These are phyloP conservation scores for Sarocladium oryzae DNA, from an alignment of 2,329 filamentous ascomycete genomes.

Conservation along the genomic window DNA sequence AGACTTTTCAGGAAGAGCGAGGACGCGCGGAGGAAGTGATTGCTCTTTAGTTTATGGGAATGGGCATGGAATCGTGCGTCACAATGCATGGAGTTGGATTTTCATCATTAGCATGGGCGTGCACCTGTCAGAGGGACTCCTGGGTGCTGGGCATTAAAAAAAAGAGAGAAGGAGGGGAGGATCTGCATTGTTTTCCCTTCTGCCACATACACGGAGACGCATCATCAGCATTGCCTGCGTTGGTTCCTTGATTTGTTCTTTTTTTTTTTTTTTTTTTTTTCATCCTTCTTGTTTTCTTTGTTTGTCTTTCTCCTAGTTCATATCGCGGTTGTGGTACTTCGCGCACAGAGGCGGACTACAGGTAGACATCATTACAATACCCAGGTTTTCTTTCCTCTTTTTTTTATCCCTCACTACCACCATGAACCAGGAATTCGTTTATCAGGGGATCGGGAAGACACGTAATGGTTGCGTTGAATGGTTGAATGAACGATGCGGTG, in stretches of 20 bases:
- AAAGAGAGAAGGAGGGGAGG: background rate
- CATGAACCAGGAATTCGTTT: no score
- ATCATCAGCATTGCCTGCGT: background rate
- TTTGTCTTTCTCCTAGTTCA: background rate
- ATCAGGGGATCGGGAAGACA: no score
- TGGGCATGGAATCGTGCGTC: background rate
- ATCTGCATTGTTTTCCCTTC: background rate
- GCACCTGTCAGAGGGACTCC: background rate
- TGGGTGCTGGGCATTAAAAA: background rate
- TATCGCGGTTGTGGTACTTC: constrained; percentile 1
- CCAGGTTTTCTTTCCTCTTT: constrained; percentile 2
- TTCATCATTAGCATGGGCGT: background rate
- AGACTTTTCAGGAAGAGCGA: constrained; percentile 55
- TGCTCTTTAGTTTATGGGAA: background rate
- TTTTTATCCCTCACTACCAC: no score
- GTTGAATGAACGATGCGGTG: no score
- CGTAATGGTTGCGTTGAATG: no score
- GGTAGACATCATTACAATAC: constrained; percentile 7
- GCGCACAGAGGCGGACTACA: constrained; percentile 5
- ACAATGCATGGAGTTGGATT: constrained; percentile 5
- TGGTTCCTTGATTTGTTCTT: background rate
- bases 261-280: background rate
- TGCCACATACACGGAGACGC: background rate
- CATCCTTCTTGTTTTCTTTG: background rate
- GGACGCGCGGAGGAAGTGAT: constrained; percentile 11